A percentile compares a stretch with the other conserved stretches of the same genome.
phyloP scores from a whole-genome alignment of 75 land plant genomes.

The Ceratopteris richardii region DNA sequence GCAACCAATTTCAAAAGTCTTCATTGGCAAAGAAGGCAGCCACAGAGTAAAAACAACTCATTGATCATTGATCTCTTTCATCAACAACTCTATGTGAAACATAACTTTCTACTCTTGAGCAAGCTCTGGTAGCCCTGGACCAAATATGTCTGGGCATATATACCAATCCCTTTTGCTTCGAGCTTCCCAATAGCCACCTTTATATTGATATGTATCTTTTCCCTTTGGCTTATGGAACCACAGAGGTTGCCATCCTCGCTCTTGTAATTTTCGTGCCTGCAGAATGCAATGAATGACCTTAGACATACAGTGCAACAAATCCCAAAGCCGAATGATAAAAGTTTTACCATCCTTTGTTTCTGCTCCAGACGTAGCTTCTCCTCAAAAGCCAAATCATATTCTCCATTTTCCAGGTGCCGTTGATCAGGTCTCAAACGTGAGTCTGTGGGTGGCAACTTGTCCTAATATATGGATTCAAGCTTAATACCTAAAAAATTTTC shows the following conservation, averaged over 20 bases:
- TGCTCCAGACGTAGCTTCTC: constrained; percentile 65
- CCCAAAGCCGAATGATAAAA: background rate
- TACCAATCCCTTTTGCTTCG: constrained; percentile 55
- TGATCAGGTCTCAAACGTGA: constrained; percentile 79
- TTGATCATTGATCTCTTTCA: too few species aligned
- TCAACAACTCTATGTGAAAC: too few species aligned
- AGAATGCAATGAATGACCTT: too few species aligned
- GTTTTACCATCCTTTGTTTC: constrained; percentile 40
- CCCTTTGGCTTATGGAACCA: constrained; percentile 84
- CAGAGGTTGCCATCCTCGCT: constrained; percentile 92
- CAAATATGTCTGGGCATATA: constrained; percentile 82
- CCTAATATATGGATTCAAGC: constrained; percentile 20
- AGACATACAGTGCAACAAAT: too few species aligned
- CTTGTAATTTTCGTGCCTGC: constrained; percentile 92
- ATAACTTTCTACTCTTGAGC: constrained; percentile 2
- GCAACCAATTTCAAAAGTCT: too few species aligned
- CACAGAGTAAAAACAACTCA: too few species aligned
- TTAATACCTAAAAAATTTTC: too few species aligned
- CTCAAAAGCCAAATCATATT: constrained; percentile 60
- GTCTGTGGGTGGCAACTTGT: constrained; percentile 78
- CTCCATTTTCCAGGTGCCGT: constrained; percentile 64
- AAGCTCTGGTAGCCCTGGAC: constrained; percentile 43
- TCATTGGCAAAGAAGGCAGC: too few species aligned
- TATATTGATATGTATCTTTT: constrained; percentile 56
- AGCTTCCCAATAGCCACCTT: constrained; percentile 97